Evolutionary conservation across 2,329 filamentous ascomycete genomes (phyloP), one percentile per base, ranked within the genome.

Genomic region (Cladophialophora immunda): DNA sequence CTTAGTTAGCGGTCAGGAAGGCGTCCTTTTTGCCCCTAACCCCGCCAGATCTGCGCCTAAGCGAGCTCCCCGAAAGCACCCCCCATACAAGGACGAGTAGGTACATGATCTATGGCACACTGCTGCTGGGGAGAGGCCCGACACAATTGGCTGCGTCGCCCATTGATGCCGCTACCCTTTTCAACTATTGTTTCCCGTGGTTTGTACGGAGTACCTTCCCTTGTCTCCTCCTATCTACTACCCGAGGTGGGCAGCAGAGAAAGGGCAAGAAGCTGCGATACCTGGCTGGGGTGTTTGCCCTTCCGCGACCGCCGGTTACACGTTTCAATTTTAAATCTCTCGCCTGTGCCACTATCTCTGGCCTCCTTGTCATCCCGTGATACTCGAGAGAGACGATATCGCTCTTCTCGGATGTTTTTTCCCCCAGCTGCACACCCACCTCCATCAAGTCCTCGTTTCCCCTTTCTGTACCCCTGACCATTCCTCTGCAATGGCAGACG

Each of bases 401-500:
- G 13, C 45, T 15, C 45, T 50, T 50, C 19, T 50, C 17, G 19
- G 22, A 17, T 13, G 22, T 27, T 13, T 15, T 13, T n/a, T n/a
- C n/a, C n/a, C 19, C 27, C 45, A 11, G 22, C 22, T 27, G 45
- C 22, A 15, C 45, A 13, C 8, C 45, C 19, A 50, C 11, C 9
- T 22, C 22, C 3, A 27, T 11, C 19, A 7, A 50, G 11, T 25
- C 22, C 19, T 25, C 27, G 11, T 17, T 50, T 30, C 30, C 29
- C 29, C 47, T 58, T 13, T 17, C 19, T 19, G 57, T 50, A 9
- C 41, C 19, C 41, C 30, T 30, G n/a, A 27, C 41, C 41, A 15
- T 19, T 50, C 17, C n/a, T 36, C 22, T 15, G 34, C 41, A 9
- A 68, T 68, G 67, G 60, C 38, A 45, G 67, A 64, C 30, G 19